Evolutionary conservation across 208 protist species (phyloP), one percentile per base, ranked within the genome.

Genomic region (Strigomonas oncopelti): DNA sequence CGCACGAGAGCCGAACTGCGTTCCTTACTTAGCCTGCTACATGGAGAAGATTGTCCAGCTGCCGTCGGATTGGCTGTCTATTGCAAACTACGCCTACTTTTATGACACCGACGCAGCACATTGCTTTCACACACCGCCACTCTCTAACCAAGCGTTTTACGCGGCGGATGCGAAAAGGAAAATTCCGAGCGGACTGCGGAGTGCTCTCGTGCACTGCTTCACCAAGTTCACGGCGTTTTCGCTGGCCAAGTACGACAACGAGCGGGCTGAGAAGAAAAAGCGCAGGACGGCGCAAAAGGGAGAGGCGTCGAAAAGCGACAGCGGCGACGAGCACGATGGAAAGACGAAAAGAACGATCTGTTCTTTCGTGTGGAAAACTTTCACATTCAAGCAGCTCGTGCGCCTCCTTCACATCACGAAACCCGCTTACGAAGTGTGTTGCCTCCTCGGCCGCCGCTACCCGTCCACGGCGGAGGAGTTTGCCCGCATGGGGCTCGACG

Each of bases 161-260:
- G 48, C 20, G 54, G 1, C 16, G 28, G 54, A 58, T 27, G 65
- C 61, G 54, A 59, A 65, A 1, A 53, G 22, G 4, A 36, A 58
- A 20, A 60, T 98, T 16, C 97, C 96, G 9, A 78, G 83, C 29
- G 84, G 83, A 14, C 87, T 98, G 58, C 87, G 95, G 28, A 77
- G 74, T 0, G 94, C 85, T 14, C 86, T 98, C 42, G 79, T 82
- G 3, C 69, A 67, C 29, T 91, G 85, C 58, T 98, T 98, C 71
- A 31, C 51, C 7, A 76, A 86, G 28, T 98, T 98, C 76, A 87
- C 92, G 56, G 80, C 86, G 25, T 98, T 97, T 68, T 78, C 88
- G 48, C 72, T 98, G 34, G 93, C 84, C 62, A 98, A 98, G 84
- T 97, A 98, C 77, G 95, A 97, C 88, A 98, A 97, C 59, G 85